Evolutionary conservation across 768 basidiomycete species (phyloP).

Genomic region (Phylloporus sp.): DNA sequence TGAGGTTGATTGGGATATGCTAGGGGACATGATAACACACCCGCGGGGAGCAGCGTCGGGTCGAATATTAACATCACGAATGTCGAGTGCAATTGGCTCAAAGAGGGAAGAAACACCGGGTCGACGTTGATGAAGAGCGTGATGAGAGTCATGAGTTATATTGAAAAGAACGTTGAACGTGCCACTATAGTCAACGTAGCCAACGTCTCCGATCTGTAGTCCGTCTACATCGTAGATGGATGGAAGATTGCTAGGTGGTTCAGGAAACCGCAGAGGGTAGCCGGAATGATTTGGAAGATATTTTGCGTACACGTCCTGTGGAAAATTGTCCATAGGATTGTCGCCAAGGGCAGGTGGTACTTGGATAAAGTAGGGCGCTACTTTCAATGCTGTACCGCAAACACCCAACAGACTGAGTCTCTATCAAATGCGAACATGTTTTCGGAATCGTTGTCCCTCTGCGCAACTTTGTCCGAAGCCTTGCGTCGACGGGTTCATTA

Average conservation of each 20-base stretch:
- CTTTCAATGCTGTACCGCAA: no score
- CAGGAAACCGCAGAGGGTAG: conserved; percentile 33
- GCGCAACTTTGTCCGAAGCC: no score
- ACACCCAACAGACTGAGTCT: no score
- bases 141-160: conserved; percentile 25
- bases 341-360: no score
- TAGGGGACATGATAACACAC: no score
- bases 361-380: no score
- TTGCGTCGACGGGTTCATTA: no score
- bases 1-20: no score
- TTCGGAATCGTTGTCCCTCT: no score
- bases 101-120: conserved; percentile 27
- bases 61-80: not conserved
- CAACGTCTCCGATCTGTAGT: conserved; percentile 35
- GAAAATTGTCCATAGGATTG: conserved; percentile 7
- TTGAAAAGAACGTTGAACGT: conserved; percentile 37
- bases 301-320: conserved; percentile 14
- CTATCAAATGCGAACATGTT: no score
- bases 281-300: conserved; percentile 18
- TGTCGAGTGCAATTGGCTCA: conserved; percentile 11
- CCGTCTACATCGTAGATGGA: conserved; percentile 23
- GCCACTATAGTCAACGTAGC: conserved; percentile 28
- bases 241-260: not conserved
- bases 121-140: conserved; percentile 1
- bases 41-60: no score